A percentile compares a stretch with the other conserved stretches of the same genome.
Evolutionary conservation across 1,139 yeast genomes (phyloP).

Genomic region (Taiozyma onychis): DNA sequence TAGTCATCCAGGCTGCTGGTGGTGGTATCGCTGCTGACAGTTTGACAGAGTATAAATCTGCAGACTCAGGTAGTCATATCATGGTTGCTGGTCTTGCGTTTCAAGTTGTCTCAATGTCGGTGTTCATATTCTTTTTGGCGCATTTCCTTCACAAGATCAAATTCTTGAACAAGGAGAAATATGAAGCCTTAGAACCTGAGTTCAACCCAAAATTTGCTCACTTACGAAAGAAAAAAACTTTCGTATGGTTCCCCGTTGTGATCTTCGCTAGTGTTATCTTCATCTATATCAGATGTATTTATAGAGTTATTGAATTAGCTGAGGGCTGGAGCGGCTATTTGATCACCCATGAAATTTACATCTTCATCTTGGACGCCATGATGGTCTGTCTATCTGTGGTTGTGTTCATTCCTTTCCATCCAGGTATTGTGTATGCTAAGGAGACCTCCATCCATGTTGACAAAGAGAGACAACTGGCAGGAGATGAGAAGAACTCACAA

Average conservation of each 20-base stretch:
- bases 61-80: conserved; percentile 57
- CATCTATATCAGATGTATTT: conserved; percentile 68
- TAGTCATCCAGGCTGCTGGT: conserved; percentile 76
- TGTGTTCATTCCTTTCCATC: conserved; percentile 53
- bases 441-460: background rate
- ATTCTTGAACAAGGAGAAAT: conserved; percentile 1
- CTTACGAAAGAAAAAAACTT: conserved; percentile 19
- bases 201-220: conserved; percentile 18
- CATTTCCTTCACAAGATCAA: conserved; percentile 45
- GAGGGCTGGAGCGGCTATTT: conserved; percentile 75
- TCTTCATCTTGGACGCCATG: conserved; percentile 72
- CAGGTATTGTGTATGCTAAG: conserved; percentile 51
- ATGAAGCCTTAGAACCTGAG: conserved; percentile 20
- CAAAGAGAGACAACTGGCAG: background rate
- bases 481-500: background rate
- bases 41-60: conserved; percentile 27
- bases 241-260: conserved; percentile 46
- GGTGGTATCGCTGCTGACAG: conserved; percentile 65
- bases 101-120: conserved; percentile 70
- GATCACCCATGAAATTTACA: conserved; percentile 63
- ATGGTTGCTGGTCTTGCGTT: conserved; percentile 81
- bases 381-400: conserved; percentile 47
- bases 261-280: conserved; percentile 49
- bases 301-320: conserved; percentile 73
- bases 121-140: conserved; percentile 54